phyloP scores from a whole-genome alignment of 306 rosid genomes.

The Quercus cerris region DNA sequence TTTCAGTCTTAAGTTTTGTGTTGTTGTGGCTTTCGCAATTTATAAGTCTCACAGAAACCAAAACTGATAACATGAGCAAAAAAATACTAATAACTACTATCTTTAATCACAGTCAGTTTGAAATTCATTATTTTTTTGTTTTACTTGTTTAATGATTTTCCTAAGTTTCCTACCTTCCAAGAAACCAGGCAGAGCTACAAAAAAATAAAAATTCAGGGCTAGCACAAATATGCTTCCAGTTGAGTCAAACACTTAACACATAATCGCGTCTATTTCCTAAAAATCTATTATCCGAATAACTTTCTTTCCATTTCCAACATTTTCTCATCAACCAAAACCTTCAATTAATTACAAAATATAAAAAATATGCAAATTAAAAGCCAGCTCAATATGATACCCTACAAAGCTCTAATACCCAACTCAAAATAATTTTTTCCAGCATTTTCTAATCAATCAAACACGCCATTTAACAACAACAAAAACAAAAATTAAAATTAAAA shows the following conservation, averaged over 20 bases:
- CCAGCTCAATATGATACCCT: not conserved
- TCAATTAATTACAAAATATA: not conserved
- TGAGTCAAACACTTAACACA: not conserved
- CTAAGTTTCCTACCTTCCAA: no score
- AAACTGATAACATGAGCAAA: no score
- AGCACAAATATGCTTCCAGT: not conserved
- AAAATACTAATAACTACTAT: no score
- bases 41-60: no score
- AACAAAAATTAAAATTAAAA: no score
- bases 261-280: not conserved
- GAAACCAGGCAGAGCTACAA: not conserved
- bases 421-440: not conserved
- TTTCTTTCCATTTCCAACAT: not conserved
- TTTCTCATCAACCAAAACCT: constrained; percentile 15
- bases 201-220: not conserved
- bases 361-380: not conserved
- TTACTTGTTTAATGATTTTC: no score
- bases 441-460: not conserved
- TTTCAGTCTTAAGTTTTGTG: no score
- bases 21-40: no score
- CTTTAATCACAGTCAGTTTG: no score
- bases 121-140: no score
- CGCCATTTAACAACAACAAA: no score
- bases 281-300: not conserved
- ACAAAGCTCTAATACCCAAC: not conserved